Evolutionary conservation across 306 rosid species (phyloP), one percentile per base, ranked within the genome.

Genomic region (Castanea sativa): DNA sequence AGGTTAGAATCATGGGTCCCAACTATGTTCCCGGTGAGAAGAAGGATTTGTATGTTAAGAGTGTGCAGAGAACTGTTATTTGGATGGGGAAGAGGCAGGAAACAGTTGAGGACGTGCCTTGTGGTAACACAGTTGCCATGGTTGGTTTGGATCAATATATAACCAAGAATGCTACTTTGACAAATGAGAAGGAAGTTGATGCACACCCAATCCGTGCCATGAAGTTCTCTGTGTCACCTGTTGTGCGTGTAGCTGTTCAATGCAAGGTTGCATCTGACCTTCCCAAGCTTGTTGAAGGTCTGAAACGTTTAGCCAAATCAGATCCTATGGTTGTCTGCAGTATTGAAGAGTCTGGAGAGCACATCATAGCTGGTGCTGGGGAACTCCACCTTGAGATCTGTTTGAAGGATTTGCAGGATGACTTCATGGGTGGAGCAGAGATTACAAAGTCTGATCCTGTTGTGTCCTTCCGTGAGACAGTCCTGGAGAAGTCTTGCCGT

Each of bases 341-440:
- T n/a, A 91, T 87, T 4, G 89, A 87, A 75, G 95, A 91, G 71
- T 89, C 92, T n/a, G 92, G 95, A 7, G 95, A 89, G 89, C 92
- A 91, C 87, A 89, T 91, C 64, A 81, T 91, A 33, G 91, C 96
- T 29, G 96, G 92, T 74, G 95, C 95, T 13, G 95, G 95, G 55
- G 95, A 91, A 65, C 95, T 91, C 7, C 94, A 91, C 59, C 90
- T 91, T 56, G 94, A 91, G 74, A 91, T 91, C 38, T 91, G 94
- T 79, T 78, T 90, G 88, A 90, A 90, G 87, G 94, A 90, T 82
- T 73, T 91, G 79, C 92, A 91, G 65, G 94, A 88, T 0, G 94
- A 91, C 53, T 90, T 90, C 38, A 91, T 91, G 95, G 92, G 92
- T 70, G 95, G 95, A 18, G 92, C 91, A 8, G 91, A 91, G 76